phyloP scores from a whole-genome alignment of 1,284 basidiomycete species.

The Ganoderma lucidum region DNA sequence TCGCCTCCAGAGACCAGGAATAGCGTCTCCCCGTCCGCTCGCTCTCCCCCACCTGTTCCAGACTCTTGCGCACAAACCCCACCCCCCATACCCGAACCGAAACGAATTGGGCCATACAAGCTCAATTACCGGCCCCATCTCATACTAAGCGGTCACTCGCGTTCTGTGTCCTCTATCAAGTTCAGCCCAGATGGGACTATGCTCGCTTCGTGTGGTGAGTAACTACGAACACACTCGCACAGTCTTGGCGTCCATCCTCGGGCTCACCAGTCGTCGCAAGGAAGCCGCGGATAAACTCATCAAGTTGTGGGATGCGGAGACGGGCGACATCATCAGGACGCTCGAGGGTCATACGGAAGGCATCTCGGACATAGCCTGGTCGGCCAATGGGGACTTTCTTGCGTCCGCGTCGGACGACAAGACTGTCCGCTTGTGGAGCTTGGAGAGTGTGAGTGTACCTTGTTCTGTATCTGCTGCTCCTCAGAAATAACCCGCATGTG shows the following conservation, averaged over 20 bases:
- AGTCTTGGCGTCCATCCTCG: constrained; percentile 8
- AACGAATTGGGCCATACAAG: constrained; percentile 24
- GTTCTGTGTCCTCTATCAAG: constrained; percentile 79
- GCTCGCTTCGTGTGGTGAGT: constrained; percentile 80
- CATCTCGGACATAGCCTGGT: constrained; percentile 91
- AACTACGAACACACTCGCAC: constrained; percentile 8
- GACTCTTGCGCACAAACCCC: constrained; percentile 26
- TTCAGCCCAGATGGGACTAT: constrained; percentile 80
- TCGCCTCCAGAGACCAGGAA: constrained; percentile 14
- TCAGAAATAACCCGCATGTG: background rate
- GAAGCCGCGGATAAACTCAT: constrained; percentile 82
- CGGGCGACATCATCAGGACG: constrained; percentile 76
- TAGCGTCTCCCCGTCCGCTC: constrained; percentile 21
- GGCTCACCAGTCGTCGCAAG: constrained; percentile 43
- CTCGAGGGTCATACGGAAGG: constrained; percentile 80
- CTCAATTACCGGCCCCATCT: constrained; percentile 54
- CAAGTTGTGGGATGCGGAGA: constrained; percentile 79
- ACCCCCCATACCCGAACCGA: constrained; percentile 25
- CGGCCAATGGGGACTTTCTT: constrained; percentile 79
- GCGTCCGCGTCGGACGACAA: constrained; percentile 94
- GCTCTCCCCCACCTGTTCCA: constrained; percentile 25
- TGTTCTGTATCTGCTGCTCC: background rate
- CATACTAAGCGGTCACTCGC: constrained; percentile 76
- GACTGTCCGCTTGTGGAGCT: constrained; percentile 82
- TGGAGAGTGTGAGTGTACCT: constrained; percentile 49